Evolutionary conservation across 2,329 filamentous ascomycete species (phyloP).

Genomic region (Periconia sp.): DNA sequence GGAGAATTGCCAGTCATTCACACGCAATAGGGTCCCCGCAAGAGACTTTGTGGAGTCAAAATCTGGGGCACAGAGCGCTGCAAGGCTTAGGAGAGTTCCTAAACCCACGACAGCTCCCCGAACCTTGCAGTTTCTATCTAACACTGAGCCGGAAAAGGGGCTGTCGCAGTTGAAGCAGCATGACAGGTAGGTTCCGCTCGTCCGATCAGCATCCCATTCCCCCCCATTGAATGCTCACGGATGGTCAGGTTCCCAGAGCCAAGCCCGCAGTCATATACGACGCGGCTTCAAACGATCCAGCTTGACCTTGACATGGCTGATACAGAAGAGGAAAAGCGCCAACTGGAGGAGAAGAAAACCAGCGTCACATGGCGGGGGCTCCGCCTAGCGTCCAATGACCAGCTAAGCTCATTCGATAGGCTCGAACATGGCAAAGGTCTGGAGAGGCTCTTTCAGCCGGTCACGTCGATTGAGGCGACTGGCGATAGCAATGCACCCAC

Average conservation of each 20-base stretch:
- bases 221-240: constrained; percentile 35
- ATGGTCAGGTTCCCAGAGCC: constrained; percentile 69
- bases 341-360: constrained; percentile 72
- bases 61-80: constrained; percentile 67
- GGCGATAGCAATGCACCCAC: constrained; percentile 40
- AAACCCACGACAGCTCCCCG: constrained; percentile 52
- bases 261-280: constrained; percentile 71
- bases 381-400: constrained; percentile 75
- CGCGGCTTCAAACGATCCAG: constrained; percentile 77
- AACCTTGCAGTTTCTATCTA: constrained; percentile 70
- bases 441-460: constrained; percentile 56
- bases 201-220: constrained; percentile 21
- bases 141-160: constrained; percentile 65
- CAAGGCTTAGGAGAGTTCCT: constrained; percentile 70
- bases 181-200: constrained; percentile 54
- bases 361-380: constrained; percentile 92
- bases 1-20: constrained; percentile 88
- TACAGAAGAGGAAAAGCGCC: constrained; percentile 65
- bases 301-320: constrained; percentile 85
- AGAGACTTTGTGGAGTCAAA: constrained; percentile 74
- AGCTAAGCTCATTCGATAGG: constrained; percentile 81
- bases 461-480: constrained; percentile 38
- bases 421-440: constrained; percentile 77
- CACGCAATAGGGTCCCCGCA: constrained; percentile 72
- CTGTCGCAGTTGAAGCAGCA: constrained; percentile 73